A percentile compares a stretch with the other conserved stretches of the same genome.
Evolutionary conservation across 2,329 filamentous ascomycete genomes (phyloP).

Genomic region (Penicillium paneum): DNA sequence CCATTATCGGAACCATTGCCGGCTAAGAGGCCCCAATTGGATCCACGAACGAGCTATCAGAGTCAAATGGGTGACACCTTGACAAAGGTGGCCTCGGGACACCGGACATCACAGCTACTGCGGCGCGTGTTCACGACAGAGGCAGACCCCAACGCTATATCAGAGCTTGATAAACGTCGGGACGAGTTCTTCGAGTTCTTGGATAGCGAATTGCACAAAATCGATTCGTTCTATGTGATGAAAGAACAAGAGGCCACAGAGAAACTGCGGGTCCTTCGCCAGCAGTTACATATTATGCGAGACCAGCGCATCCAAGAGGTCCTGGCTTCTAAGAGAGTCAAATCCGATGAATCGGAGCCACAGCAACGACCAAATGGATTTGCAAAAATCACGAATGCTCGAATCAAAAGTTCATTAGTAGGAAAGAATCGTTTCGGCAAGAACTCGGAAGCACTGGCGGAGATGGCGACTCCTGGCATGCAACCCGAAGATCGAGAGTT

Average conservation of each 20-base stretch:
- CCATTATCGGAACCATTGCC: neutral
- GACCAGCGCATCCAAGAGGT: slow-evolving; percentile 74
- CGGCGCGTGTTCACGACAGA: slow-evolving; percentile 42
- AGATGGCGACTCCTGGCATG: slow-evolving; percentile 43
- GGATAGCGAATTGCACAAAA: slow-evolving; percentile 81
- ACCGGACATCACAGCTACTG: slow-evolving; percentile 33
- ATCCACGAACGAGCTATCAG: slow-evolving; percentile 5
- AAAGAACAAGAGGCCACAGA: slow-evolving; percentile 83
- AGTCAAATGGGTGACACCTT: slow-evolving; percentile 21
- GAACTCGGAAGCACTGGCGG: slow-evolving; percentile 51
- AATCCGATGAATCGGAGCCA: slow-evolving; percentile 22
- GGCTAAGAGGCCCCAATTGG: slow-evolving; percentile 8
- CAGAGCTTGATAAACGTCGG: slow-evolving; percentile 68
- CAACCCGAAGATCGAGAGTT: slow-evolving; percentile 28
- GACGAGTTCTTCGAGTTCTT: slow-evolving; percentile 85
- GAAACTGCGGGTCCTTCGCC: slow-evolving; percentile 66
- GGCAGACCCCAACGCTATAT: slow-evolving; percentile 43
- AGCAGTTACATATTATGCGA: slow-evolving; percentile 90
- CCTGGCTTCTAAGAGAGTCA: slow-evolving; percentile 47
- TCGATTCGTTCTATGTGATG: slow-evolving; percentile 81
- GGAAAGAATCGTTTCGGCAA: slow-evolving; percentile 53
- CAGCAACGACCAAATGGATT: slow-evolving; percentile 24
- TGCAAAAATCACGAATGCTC: slow-evolving; percentile 24
- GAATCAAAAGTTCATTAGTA: slow-evolving; percentile 43
- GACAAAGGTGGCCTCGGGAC: slow-evolving; percentile 26